Conservation (phyloP, 2,329 filamentous ascomycete species). For the Dactylellina sp. region DNA sequence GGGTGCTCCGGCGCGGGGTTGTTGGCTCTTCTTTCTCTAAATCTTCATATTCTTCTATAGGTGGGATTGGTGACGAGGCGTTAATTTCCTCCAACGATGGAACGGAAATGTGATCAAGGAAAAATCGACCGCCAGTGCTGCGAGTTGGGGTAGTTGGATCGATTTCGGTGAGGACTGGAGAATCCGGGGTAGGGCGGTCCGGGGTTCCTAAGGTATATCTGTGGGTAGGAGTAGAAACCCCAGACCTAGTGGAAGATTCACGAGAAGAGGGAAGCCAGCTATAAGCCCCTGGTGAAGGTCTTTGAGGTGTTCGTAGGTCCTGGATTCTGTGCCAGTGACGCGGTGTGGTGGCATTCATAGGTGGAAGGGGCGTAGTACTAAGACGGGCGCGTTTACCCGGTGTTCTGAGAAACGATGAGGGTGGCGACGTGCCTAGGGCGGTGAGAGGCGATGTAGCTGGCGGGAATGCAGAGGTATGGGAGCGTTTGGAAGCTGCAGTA, state of each 20-base stretch:
- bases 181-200: slow-evolving; percentile 35
- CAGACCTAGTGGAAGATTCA: slow-evolving; percentile 15
- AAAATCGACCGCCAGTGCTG: slow-evolving; percentile 13
- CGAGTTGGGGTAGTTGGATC: slow-evolving; percentile 26
- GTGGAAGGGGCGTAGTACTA: slow-evolving; percentile 22
- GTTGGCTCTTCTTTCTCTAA: slow-evolving; percentile 9
- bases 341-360: slow-evolving; percentile 37
- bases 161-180: slow-evolving; percentile 26
- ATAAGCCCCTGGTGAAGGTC: slow-evolving; percentile 29
- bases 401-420: slow-evolving; percentile 32
- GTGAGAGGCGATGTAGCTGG: slow-evolving; percentile 34
- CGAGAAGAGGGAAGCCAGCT: slow-evolving; percentile 36
- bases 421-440: slow-evolving; percentile 29
- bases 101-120: slow-evolving; percentile 40
- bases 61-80: slow-evolving; percentile 7
- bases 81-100: slow-evolving; percentile 13
- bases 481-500: slow-evolving; percentile 28
- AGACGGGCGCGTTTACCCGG: slow-evolving; percentile 33
- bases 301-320: slow-evolving; percentile 28
- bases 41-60: neutral
- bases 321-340: slow-evolving; percentile 27
- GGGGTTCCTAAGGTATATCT: slow-evolving; percentile 8
- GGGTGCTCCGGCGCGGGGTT: slow-evolving; percentile 12
- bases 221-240: slow-evolving; percentile 24
- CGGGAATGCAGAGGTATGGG: slow-evolving; percentile 33